Evolutionary conservation across 139 green algal genomes (phyloP), one percentile per base, ranked within the genome.

Genomic region (Chlamydomonas sphaeroides): DNA sequence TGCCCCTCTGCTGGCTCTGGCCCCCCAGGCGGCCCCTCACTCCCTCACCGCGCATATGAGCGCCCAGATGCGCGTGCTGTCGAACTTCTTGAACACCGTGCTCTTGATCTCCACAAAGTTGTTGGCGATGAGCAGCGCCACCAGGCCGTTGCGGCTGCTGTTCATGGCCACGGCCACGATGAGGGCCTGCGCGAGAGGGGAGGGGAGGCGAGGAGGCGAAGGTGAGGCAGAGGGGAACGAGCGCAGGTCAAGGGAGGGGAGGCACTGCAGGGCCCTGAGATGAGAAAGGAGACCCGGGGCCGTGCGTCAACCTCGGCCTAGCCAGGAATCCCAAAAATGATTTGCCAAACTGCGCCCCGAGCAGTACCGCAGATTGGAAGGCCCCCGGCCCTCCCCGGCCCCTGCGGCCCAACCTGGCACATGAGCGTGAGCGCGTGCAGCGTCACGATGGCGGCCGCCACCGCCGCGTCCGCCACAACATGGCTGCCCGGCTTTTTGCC

Each of bases 101-200:
- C 63, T 94, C 79, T 98, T 98, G 79, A 98, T 93, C 82, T 98
- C 95, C 33, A 93, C 91, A 85, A 98, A 98, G 88, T 98, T 98
- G 78, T 89, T 90, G 36, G 95, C 94, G 51, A 98, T 97, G 0
- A 98, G 87, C 38, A 98, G 89, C 33, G 91, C 95, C 39, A 98
- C 80, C 57, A 98, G 83, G 0, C 92, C 92, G 78, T 94, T 94
- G 77, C 88, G 90, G 70, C 89, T 90, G 59, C 78, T 91, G 88
- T 96, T 98, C 85, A 98, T 92, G 6, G 94, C 94, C 78, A 98
- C 94, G 1, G 88, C 90, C 84, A 96, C 90, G 25, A 95, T 88
- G 69, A 97, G 90, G 26, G 83, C 93, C 89, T 97, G 91, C 45
- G 68, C 20, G 45, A 18, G 26, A 63, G 14, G 33, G 88, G 73